Conservation (phyloP, 192 early-diverging fungal genomes). For the Linnemannia hyalina region DNA sequence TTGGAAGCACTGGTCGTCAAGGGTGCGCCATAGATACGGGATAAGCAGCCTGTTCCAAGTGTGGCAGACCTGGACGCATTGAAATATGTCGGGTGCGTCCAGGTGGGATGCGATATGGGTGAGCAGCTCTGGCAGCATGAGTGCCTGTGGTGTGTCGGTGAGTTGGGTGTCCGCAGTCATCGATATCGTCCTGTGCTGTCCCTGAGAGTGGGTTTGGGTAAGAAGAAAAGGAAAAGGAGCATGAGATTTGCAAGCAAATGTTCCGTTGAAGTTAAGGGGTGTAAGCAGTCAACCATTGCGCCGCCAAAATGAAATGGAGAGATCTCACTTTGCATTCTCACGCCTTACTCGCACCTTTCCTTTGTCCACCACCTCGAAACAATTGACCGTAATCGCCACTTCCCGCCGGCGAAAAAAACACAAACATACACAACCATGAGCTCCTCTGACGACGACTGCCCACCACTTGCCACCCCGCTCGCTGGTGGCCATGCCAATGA, state of each 20-base stretch:
- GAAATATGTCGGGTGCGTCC: background rate
- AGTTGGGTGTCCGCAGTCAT: background rate
- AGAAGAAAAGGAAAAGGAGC: background rate
- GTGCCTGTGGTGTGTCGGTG: background rate
- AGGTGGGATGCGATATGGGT: slow-evolving; percentile 1
- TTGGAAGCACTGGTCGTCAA: background rate
- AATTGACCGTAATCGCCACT: background rate
- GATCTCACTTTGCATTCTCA: background rate
- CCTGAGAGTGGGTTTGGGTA: background rate
- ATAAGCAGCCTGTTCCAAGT: background rate
- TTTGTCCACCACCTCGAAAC: background rate
- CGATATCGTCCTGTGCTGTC: background rate
- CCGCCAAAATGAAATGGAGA: background rate
- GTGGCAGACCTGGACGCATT: background rate
- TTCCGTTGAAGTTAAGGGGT: background rate
- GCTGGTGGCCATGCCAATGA: background rate
- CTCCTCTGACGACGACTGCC: slow-evolving; percentile 42
- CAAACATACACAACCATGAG: slow-evolving; percentile 19
- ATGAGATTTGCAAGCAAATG: background rate
- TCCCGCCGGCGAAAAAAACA: background rate
- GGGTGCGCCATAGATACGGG: background rate
- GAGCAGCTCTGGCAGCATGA: background rate
- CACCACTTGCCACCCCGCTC: slow-evolving; percentile 30
- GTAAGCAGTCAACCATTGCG: background rate
- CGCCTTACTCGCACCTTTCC: background rate